Evolutionary conservation across 148 eudicot species (phyloP).

Genomic region (Nyssa sinensis): DNA sequence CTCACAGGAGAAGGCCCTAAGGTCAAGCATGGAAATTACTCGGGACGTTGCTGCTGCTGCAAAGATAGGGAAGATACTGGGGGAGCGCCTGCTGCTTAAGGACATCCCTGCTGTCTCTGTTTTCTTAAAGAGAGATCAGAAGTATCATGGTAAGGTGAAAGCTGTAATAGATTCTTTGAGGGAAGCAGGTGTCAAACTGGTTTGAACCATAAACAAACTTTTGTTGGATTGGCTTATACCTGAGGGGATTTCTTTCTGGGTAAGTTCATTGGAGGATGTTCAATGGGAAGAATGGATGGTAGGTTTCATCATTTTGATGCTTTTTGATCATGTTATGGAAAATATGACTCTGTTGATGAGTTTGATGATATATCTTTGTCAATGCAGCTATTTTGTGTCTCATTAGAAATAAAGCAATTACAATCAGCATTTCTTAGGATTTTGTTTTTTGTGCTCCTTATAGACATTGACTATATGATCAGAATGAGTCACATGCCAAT

Average conservation of each 20-base stretch:
- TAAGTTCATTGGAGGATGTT: no score
- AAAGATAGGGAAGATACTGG: conserved; percentile 84
- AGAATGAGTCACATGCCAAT: no score
- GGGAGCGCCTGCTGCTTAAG: conserved; percentile 61
- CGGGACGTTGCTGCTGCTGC: conserved; percentile 86
- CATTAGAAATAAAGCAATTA: no score
- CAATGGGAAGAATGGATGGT: not conserved
- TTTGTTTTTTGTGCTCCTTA: no score
- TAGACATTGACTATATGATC: no score
- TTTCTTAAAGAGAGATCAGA: conserved; percentile 68
- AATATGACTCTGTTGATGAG: no score
- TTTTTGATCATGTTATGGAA: not conserved
- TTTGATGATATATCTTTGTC: no score
- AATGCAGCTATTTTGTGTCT: no score
- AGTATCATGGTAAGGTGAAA: conserved; percentile 90
- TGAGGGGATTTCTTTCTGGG: not conserved
- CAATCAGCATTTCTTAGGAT: no score
- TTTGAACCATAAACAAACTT: conserved; percentile 18
- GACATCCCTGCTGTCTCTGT: conserved; percentile 78
- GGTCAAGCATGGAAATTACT: conserved; percentile 62
- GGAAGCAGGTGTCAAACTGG: conserved; percentile 69
- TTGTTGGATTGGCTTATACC: not conserved
- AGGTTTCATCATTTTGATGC: not conserved
- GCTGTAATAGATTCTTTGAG: conserved; percentile 75
- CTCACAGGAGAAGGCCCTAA: conserved; percentile 77